Base-by-base conservation (phyloP, 192 early-diverging fungal species). In the Coemansia erecta region DNA sequence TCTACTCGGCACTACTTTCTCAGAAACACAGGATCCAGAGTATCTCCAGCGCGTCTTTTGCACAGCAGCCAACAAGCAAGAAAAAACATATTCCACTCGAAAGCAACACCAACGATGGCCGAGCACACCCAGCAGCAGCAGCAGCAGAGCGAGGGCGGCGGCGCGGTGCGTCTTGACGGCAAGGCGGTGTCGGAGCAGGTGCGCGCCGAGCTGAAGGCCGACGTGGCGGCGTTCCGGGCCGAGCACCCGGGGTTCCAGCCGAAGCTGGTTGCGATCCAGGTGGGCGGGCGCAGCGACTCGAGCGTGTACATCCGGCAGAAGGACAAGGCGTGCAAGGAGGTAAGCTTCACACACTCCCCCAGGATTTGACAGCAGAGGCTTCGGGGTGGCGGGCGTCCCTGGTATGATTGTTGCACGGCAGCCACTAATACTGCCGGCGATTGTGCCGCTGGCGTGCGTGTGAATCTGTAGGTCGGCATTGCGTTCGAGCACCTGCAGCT, bases 291-390 rank as follows among this genome's bases (percentile, higher is more conserved):
- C 43, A 92, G 94, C 50, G 97, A 99, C 80, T 98, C 95, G 15
- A 88, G 87, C 56, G 82, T 92, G 28, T 99, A 99, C 70, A 91
- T 98, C 22, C 70, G 87, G 28, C 92, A 94, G 86, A 99, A 99
- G 82, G 81, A 89, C 68, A 91, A 88, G 72, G 93, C 94, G 19
- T 92, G 89, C 56, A 81, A 79, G 24, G 92, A 95, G 75, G 75
- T 78, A 67, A 56, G 61, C 8, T n/a, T n/a, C n/a, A n/a, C n/a
- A n/a, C n/a, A n/a, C n/a, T n/a, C n/a, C n/a, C n/a, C n/a, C n/a
- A 26, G 33, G 44, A 49, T 26, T 49, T 11, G 19, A 24, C 47
- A 49, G 5, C 47, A 8, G 21, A 2, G 44, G 35, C 35, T 37
- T 37, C 35, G 35, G 35, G 8, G 8, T 11, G 35, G 35, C 35